Percentiles rank a stretch among this genome's conserved stretches.
Evolutionary conservation across 202 grass and related monocot genomes (phyloP).

Genomic region (Cymbopogon flexuosus): DNA sequence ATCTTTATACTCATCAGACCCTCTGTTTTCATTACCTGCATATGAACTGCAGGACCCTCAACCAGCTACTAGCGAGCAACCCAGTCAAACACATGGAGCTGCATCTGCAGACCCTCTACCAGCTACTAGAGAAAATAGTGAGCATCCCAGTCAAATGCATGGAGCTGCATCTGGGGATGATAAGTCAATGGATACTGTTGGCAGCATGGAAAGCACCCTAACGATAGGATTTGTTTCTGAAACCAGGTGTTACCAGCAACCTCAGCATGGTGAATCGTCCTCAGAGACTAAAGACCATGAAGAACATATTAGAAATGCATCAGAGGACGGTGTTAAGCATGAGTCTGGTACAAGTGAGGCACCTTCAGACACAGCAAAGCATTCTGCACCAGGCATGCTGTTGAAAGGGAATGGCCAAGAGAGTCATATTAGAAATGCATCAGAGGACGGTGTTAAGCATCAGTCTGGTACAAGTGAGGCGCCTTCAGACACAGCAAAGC

Average conservation of each 20-base stretch:
- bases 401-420: conserved; percentile 23
- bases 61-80: conserved; percentile 23
- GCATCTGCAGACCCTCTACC: conserved; percentile 6
- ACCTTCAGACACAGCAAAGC: conserved; percentile 9
- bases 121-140: conserved; percentile 28
- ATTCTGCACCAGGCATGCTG: neutral
- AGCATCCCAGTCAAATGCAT: conserved; percentile 4
- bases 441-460: conserved; percentile 22
- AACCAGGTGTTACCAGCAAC: conserved; percentile 19
- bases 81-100: neutral
- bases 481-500: conserved; percentile 8
- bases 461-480: neutral
- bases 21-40: neutral
- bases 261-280: conserved; percentile 13
- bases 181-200: neutral
- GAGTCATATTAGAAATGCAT: conserved; percentile 20
- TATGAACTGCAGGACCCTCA: conserved; percentile 25
- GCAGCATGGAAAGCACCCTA: conserved; percentile 13
- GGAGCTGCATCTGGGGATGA: conserved; percentile 20
- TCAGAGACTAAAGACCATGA: conserved; percentile 20
- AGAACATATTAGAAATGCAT: conserved; percentile 21
- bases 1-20: neutral
- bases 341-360: neutral
- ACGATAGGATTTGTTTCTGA: conserved; percentile 16
- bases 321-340: conserved; percentile 22